Evolutionary conservation across 768 basidiomycete species (phyloP).

Genomic region (Leccinum disarticulatum): DNA sequence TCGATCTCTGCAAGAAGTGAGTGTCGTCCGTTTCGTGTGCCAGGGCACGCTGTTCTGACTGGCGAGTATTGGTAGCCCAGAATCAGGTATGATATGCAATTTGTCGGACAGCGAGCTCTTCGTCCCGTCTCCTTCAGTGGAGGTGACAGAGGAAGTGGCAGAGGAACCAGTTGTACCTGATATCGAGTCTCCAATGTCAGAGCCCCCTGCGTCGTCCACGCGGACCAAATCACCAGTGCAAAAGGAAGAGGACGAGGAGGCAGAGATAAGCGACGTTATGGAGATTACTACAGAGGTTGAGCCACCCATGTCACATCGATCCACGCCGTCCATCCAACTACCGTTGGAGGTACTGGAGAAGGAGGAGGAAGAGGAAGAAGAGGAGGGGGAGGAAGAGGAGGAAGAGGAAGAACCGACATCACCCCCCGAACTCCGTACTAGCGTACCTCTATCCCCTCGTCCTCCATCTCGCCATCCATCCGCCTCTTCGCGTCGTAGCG

Average conservation of each 20-base stretch:
- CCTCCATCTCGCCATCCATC: conserved; percentile 20
- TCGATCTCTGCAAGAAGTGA: conserved; percentile 55
- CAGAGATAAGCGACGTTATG: conserved; percentile 19
- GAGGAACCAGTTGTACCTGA: conserved; percentile 18
- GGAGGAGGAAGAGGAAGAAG: conserved; percentile 20
- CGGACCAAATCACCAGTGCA: conserved; percentile 22
- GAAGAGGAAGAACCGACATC: conserved; percentile 13
- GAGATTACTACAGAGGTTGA: conserved; percentile 14
- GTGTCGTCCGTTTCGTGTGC: conserved; percentile 20
- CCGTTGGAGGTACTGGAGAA: conserved; percentile 8
- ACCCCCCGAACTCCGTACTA: conserved; percentile 2
- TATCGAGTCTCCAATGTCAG: conserved; percentile 34
- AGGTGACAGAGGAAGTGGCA: conserved; percentile 3
- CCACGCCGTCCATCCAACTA: conserved; percentile 19
- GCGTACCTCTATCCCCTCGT: conserved; percentile 11
- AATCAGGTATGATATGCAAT: conserved; percentile 41
- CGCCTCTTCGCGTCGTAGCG: conserved; percentile 15
- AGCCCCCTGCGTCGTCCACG: conserved; percentile 31
- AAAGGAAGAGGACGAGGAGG: conserved; percentile 28
- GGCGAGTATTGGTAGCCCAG: conserved; percentile 32
- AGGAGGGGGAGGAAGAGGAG: conserved; percentile 12
- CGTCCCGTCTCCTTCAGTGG: conserved; percentile 18
- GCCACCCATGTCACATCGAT: conserved; percentile 10
- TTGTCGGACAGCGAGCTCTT: conserved; percentile 35
- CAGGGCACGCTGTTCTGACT: conserved; percentile 9